Evolutionary conservation across 257 asterid genomes (phyloP).

Genomic region (Lithospermum erythrorhizon): DNA sequence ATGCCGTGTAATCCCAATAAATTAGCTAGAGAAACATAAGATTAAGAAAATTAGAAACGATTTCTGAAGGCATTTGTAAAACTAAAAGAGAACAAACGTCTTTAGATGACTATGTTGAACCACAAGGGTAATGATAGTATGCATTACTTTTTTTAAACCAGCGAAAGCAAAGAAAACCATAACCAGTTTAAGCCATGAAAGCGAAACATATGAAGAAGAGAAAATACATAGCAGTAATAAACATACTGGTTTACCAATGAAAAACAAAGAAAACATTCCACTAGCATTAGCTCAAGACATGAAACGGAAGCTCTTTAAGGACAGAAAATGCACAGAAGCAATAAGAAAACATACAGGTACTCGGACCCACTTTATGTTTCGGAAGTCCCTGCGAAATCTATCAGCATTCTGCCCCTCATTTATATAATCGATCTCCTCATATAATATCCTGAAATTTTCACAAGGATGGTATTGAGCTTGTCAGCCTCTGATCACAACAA

Average conservation of each 20-base stretch:
- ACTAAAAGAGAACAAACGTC: no score
- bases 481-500: background rate
- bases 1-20: constrained; percentile 86
- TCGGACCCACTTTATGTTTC: constrained; percentile 96
- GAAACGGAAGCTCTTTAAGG: background rate
- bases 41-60: background rate
- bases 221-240: background rate
- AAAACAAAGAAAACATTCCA: background rate
- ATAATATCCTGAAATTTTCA: constrained; percentile 65
- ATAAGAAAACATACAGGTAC: constrained; percentile 81
- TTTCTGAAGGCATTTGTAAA: no score
- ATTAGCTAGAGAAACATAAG: constrained; percentile 44
- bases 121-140: no score
- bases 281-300: background rate
- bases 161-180: no score
- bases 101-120: no score
- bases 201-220: no score
- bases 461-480: background rate
- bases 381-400: constrained; percentile 85
- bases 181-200: no score
- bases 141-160: no score
- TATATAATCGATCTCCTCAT: constrained; percentile 87
- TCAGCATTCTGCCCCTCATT: constrained; percentile 99
- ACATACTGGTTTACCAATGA: background rate
- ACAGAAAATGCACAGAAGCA: constrained; percentile 8